Base-by-base conservation (phyloP, 495 filamentous ascomycete species). In the Hamigera avellanea region DNA sequence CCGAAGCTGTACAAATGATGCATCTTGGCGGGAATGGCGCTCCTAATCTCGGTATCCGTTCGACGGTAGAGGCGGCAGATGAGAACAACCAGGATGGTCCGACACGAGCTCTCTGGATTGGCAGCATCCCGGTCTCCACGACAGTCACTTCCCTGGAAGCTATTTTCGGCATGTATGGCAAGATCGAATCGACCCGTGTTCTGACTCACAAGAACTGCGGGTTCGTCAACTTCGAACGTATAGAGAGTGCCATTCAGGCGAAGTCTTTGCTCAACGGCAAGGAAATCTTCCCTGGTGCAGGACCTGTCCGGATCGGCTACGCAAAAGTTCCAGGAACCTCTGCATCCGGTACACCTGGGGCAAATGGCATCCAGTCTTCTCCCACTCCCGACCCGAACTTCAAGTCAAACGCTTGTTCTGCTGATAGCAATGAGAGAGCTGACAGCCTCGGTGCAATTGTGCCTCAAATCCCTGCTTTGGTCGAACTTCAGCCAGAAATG, bases 161-260 rank as follows among this genome's bases (percentile, higher is more conserved):
- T 38, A 93, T 95, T 58, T 98, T 98, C 58, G 81, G 82, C 50
- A 64, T 78, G 30, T 93, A 91, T 45, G 91, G 91, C 12, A 78
- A 82, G 15, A 93, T 98, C 48, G 76, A 88, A 45, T 95, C 89
- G 12, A 87, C 85, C 25, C 72, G 91, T 40, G 93, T 98, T 10
- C 68, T 98, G 43, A 95, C 91, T 9, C 91, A 98, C 67, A 98
- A 98, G 74, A 96, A 93, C 52, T 98, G 91, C 56, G 91, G 91
- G 5, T 98, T 98, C 48, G 87, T 98, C 53, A 98, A 98, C 57
- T 98, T 94, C 47, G 85, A 95, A 61, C 76, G 73, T 44, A 56
- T 87, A 16, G 84, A 94, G 21, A 93, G 84, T 50, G 93, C 91
- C 32, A 82, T 94, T 19, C 74, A 83, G 37, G 93, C 91, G 3